phyloP scores from a whole-genome alignment of 495 filamentous ascomycete genomes.

The Aspergillus wentii region DNA sequence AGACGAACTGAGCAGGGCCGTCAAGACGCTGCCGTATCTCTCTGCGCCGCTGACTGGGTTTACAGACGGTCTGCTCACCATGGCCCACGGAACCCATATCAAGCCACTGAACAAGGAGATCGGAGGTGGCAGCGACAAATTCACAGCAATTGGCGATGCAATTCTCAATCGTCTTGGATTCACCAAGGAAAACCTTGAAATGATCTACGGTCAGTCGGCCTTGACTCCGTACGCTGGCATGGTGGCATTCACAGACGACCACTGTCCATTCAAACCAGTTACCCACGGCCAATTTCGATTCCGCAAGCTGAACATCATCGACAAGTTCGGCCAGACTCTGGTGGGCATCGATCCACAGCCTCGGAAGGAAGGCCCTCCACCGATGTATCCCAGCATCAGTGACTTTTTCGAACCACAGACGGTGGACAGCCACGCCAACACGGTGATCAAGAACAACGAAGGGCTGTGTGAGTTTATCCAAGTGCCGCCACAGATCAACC shows the following conservation, averaged over 20 bases:
- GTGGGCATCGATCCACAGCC: constrained; percentile 22
- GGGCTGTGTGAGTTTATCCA: constrained; percentile 34
- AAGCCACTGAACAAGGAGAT: constrained; percentile 28
- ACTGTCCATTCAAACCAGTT: constrained; percentile 42
- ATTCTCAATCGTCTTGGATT: constrained; percentile 8
- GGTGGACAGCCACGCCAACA: constrained; percentile 14
- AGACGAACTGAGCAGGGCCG: constrained; percentile 6
- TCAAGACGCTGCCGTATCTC: constrained; percentile 28
- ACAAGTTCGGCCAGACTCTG: constrained; percentile 44
- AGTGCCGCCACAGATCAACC: constrained; percentile 46
- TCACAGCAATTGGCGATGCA: constrained; percentile 18
- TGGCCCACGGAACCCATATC: constrained; percentile 37
- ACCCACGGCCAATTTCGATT: constrained; percentile 45
- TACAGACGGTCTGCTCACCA: constrained; percentile 35
- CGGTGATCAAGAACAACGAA: constrained; percentile 10
- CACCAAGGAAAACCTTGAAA: not conserved
- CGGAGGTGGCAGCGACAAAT: constrained; percentile 1
- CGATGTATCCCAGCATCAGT: constrained; percentile 21
- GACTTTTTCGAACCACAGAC: constrained; percentile 16
- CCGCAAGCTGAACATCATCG: constrained; percentile 44
- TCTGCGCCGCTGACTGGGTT: constrained; percentile 39
- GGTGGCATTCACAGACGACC: no score
- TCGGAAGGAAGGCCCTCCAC: constrained; percentile 6
- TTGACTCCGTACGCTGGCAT: constrained; percentile 33
- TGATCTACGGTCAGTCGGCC: constrained; percentile 17